phyloP scores from a whole-genome alignment of 345 rosid species.

The Adansonia digitata region DNA sequence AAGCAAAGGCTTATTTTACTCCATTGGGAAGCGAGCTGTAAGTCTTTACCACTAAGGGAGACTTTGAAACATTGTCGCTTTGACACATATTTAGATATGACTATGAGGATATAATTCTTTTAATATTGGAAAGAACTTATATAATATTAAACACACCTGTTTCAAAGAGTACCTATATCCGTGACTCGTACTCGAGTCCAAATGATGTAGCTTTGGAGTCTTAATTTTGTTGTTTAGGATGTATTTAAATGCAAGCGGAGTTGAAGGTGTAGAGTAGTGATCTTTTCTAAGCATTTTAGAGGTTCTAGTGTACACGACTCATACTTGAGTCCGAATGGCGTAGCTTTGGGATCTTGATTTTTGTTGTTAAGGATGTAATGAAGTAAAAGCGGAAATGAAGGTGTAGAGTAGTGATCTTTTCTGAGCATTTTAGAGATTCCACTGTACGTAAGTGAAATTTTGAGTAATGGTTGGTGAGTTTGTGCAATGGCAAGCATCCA shows the following conservation, averaged over 20 bases:
- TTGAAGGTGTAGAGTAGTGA: neutral
- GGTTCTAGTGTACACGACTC: neutral
- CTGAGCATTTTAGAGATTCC: neutral
- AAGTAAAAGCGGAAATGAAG: neutral
- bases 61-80: no score
- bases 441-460: neutral
- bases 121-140: no score
- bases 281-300: neutral
- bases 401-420: neutral
- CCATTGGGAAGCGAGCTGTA: neutral
- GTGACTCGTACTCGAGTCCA: no score
- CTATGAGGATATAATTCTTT: no score
- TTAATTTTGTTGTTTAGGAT: neutral
- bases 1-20: slow-evolving; percentile 1
- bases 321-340: no score
- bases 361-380: neutral
- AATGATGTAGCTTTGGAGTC: neutral
- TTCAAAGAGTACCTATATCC: no score
- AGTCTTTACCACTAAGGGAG: slow-evolving; percentile 4
- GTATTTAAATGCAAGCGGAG: neutral
- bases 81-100: no score
- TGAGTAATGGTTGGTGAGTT: neutral
- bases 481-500: neutral
- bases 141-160: no score
- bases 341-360: no score